phyloP scores from a whole-genome alignment of 352 stramenopile species.

The Phytophthora ohioensis region DNA sequence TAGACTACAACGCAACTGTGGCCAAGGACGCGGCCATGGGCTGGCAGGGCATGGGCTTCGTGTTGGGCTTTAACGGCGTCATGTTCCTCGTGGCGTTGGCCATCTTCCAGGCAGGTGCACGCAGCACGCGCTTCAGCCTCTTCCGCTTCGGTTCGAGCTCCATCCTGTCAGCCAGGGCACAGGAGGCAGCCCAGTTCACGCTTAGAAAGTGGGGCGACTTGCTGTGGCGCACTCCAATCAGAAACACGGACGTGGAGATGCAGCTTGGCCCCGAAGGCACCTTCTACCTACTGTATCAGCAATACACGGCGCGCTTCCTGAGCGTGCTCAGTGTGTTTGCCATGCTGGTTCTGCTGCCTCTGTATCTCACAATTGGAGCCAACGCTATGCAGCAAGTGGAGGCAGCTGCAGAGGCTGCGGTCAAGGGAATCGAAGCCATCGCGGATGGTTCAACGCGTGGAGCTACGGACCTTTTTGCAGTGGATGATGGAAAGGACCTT shows the following conservation, averaged over 20 bases:
- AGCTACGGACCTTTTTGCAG: slow-evolving; percentile 18
- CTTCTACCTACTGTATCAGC: slow-evolving; percentile 88
- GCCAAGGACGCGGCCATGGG: slow-evolving; percentile 77
- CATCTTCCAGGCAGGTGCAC: slow-evolving; percentile 73
- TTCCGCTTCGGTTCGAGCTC: slow-evolving; percentile 72
- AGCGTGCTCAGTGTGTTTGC: slow-evolving; percentile 69
- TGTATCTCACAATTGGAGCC: slow-evolving; percentile 73
- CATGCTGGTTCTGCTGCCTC: slow-evolving; percentile 70
- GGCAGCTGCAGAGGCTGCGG: slow-evolving; percentile 33
- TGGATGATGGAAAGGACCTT: slow-evolving; percentile 8
- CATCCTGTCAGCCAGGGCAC: slow-evolving; percentile 45
- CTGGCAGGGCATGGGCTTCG: slow-evolving; percentile 84
- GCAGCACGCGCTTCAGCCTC: slow-evolving; percentile 77
- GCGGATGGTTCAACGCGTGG: slow-evolving; percentile 22
- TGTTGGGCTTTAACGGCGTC: slow-evolving; percentile 72
- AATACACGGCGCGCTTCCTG: slow-evolving; percentile 78
- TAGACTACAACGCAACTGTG: slow-evolving; percentile 86
- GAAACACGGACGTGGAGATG: slow-evolving; percentile 69
- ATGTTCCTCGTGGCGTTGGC: slow-evolving; percentile 73
- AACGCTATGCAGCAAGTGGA: slow-evolving; percentile 45
- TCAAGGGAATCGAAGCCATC: slow-evolving; percentile 38
- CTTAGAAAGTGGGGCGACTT: slow-evolving; percentile 70
- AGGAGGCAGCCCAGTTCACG: slow-evolving; percentile 56
- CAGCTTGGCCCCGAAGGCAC: slow-evolving; percentile 78
- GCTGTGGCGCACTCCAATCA: slow-evolving; percentile 77